phyloP scores from a whole-genome alignment of 2,329 filamentous ascomycete genomes.

The Neonectria neomacrospora region DNA sequence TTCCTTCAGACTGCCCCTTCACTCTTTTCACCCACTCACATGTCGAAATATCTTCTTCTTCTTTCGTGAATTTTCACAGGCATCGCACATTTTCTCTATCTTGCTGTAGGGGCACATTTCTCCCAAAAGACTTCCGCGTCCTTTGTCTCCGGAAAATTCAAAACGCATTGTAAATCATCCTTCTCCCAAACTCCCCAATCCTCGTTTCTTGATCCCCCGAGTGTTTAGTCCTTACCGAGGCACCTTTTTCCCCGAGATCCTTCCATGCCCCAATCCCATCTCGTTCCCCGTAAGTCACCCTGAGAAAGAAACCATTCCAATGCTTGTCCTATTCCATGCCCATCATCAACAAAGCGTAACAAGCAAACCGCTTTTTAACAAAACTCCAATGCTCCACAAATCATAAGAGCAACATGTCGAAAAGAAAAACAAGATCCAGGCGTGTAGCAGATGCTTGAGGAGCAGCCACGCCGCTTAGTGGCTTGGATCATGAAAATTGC shows the following conservation, averaged over 20 bases:
- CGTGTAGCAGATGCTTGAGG: background rate
- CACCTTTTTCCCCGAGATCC: conserved; percentile 5
- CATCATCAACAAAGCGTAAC: conserved; percentile 10
- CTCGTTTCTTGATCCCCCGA: conserved; percentile 8
- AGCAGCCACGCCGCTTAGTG: conserved; percentile 14
- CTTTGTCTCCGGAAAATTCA: conserved; percentile 8
- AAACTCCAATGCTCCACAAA: conserved; percentile 20
- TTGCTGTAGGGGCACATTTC: conserved; percentile 11
- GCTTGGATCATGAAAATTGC: conserved; percentile 20
- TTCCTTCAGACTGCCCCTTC: background rate
- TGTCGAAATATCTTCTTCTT: background rate
- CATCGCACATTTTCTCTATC: conserved; percentile 21
- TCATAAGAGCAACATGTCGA: conserved; percentile 1
- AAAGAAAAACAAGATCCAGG: conserved; percentile 5
- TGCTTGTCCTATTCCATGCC: conserved; percentile 12
- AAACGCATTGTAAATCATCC: conserved; percentile 14
- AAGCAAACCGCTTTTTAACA: conserved; percentile 16
- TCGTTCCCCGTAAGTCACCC: background rate
- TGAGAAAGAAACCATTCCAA: conserved; percentile 10
- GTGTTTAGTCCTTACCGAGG: conserved; percentile 12
- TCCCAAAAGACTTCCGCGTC: background rate
- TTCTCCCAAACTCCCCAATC: conserved; percentile 21
- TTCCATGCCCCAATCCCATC: conserved; percentile 5
- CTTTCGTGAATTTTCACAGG: conserved; percentile 16
- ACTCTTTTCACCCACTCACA: background rate